Evolutionary conservation across 371 early-diverging fungal species (phyloP), one percentile per base, ranked within the genome.

Genomic region (Phascolomyces articulosus): DNA sequence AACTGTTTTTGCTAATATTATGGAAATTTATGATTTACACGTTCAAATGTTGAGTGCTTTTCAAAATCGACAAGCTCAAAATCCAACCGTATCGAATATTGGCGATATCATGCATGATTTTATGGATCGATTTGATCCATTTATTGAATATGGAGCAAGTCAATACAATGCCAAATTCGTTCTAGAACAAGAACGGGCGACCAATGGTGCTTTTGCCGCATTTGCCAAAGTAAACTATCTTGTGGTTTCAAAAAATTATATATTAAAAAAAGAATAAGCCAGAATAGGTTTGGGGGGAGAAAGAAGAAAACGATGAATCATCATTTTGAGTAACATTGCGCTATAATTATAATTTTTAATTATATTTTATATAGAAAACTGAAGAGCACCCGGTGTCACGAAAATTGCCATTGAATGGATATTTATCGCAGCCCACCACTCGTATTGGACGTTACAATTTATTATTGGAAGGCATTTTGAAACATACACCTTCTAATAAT

Each of bases 391-490:
- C 96, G 7, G 91, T 90, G 67, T 87, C 91, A 40, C 84, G 95
- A 20, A 89, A 92, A 69, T 75, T 96, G 40, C 90, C 87, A 31
- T 67, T 93, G 27, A 87, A 90, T 65, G 88, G 88, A 18, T 96
- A 95, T 71, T 70, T 97, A 62, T 89, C 90, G 0, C 75, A 75
- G 63, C 97, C 97, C 6, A 93, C 94, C 0, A 90, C 95, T 10
- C 88, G 96, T 28, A 67, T 96, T 61, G 97, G 93, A 3, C 84
- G 95, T 31, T 98, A 96, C 64, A 92, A 91, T 4, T 79, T 98
- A 40, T 75, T 98, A 18, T 78, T 98, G 15, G 84, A 87, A 48
- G 90, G 88, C 2, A 89, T 95, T 31, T 79, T 94, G 20, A 91
- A 95, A 70, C 76, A 87, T 60, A 92, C 96, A 26, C 88, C 93